Conservation (phyloP, 805 yeast species). For the Wickerhamomyces ciferrii region DNA sequence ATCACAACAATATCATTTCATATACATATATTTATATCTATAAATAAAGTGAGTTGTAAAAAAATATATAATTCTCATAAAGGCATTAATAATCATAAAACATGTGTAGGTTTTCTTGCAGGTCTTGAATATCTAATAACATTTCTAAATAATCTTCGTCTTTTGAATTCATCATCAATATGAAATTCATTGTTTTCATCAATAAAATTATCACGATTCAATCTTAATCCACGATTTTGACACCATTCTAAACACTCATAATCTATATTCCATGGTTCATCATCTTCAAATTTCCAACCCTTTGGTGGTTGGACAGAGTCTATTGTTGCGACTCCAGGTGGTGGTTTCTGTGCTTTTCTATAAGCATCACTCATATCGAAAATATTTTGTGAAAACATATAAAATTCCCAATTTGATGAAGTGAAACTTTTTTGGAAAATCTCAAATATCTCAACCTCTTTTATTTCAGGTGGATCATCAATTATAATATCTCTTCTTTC, state of each 20-base stretch:
- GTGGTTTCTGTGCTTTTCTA: slow-evolving; percentile 47
- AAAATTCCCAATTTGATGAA: slow-evolving; percentile 56
- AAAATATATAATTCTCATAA: neutral
- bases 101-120: slow-evolving; percentile 25
- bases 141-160: slow-evolving; percentile 51
- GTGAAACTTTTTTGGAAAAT: slow-evolving; percentile 61
- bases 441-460: slow-evolving; percentile 74
- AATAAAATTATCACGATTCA: slow-evolving; percentile 18
- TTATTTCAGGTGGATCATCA: slow-evolving; percentile 59
- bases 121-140: slow-evolving; percentile 44
- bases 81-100: neutral
- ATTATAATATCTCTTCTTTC: slow-evolving; percentile 52
- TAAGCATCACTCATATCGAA: slow-evolving; percentile 46
- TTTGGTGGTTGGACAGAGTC: slow-evolving; percentile 59
- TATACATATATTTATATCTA: too few species aligned
- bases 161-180: slow-evolving; percentile 42
- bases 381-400: slow-evolving; percentile 46
- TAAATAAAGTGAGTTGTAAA: too few species aligned
- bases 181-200: slow-evolving; percentile 45
- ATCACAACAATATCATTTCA: too few species aligned
- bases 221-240: slow-evolving; percentile 32
- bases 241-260: slow-evolving; percentile 47
- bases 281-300: slow-evolving; percentile 67
- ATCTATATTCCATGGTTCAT: slow-evolving; percentile 63
- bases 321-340: slow-evolving; percentile 56